phyloP scores from a whole-genome alignment of 2,329 filamentous ascomycete genomes.

The Didymella sp. region DNA sequence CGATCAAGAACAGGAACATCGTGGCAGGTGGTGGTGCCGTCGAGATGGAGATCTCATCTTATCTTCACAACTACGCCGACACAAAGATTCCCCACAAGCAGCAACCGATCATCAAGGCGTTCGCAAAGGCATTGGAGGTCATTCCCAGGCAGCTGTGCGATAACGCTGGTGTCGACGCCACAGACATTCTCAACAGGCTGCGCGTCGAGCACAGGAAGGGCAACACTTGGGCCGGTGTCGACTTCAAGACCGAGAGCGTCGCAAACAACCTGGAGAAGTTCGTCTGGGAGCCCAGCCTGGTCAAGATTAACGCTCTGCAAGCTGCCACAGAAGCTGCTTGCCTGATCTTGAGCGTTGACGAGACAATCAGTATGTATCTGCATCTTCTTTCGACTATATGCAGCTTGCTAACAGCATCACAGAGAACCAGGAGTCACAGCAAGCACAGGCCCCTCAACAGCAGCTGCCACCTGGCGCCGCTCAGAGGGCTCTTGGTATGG shows the following conservation, averaged over 20 bases:
- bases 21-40: conserved; percentile 93
- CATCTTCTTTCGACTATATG: background rate
- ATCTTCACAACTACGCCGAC: conserved; percentile 91
- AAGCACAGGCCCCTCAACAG: conserved; percentile 80
- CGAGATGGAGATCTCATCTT: conserved; percentile 96
- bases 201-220: conserved; percentile 96
- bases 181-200: conserved; percentile 94
- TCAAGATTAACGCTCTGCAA: conserved; percentile 97
- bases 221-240: conserved; percentile 92
- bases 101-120: conserved; percentile 96
- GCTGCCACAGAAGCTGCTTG: conserved; percentile 95
- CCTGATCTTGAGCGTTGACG: conserved; percentile 93
- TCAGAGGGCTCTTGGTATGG: conserved; percentile 82
- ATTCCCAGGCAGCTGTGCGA: conserved; percentile 97
- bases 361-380: conserved; percentile 81
- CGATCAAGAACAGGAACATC: conserved; percentile 91
- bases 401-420: conserved; percentile 34
- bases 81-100: conserved; percentile 93
- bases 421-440: conserved; percentile 89
- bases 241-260: conserved; percentile 91
- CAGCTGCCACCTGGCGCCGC: conserved; percentile 71
- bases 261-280: conserved; percentile 94
- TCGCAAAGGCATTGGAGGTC: conserved; percentile 95
- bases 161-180: conserved; percentile 97
- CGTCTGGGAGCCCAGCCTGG: conserved; percentile 95